Evolutionary conservation across 345 rosid species (phyloP), one percentile per base, ranked within the genome.

Genomic region (Acer saccharum): DNA sequence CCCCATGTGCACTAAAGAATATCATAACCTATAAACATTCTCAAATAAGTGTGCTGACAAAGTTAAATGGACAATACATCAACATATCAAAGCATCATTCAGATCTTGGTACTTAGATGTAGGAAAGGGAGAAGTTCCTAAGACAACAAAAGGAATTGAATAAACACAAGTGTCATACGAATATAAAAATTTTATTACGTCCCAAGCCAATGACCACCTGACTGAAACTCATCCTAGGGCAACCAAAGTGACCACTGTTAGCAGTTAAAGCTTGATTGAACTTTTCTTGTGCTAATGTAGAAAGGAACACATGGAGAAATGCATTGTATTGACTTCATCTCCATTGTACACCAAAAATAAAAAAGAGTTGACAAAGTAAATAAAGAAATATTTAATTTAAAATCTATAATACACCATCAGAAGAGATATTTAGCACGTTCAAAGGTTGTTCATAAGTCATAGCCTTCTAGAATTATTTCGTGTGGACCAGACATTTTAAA

Each of bases 1-100:
- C 99, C 62, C 99, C 99, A 78, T 96, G 99, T 27, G 99, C 99
- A 83, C 98, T 96, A 87, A 96, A 96, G 87, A 92, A 96, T 87
- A 96, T 93, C 82, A 92, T 87, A 79, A 91, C 99, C 99, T 96
- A 87, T 79, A 80, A 76, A 72, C 69, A 82, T 67, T 75, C 43
- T 72, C 67, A 60, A n/a, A 64, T 68, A 80, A 80, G 60, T 68
- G 78, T 57, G 39, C 64, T 7, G 20, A 60, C 29, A 69, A 70
- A 29, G 7, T 62, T n/a, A 69, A 14, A 48, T 23, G 65, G 11
- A 21, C 16, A 18, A 35, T 9, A 32, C 11, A 50, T 17, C 20
- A 14, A 57, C 55, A 48, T 10, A 44, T 43, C 2, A 2, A 67
- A 67, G 25, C 20, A 41, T 75, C 17, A 9, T 29, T 71, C 32